Base-by-base conservation (phyloP, 768 basidiomycete species). In the Mycena vulgaris region DNA sequence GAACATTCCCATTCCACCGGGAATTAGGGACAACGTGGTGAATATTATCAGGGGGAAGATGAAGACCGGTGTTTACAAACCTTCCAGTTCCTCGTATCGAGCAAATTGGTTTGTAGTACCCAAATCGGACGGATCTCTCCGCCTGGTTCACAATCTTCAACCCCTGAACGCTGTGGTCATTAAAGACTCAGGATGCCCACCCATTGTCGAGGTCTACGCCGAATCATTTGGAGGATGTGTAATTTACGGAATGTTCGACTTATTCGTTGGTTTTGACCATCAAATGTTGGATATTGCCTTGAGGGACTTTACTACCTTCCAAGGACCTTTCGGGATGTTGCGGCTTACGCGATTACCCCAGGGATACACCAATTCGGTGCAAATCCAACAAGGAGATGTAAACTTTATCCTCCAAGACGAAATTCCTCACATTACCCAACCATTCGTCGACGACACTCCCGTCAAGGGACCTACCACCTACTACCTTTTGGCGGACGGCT, bases 1-100 rank as follows among this genome's bases (percentile, higher is more conserved):
- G 6, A 58, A 53, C 17, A 45, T 68, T 47, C 67, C 70, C 2
- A 71, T 68, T 3, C 66, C 61, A 17, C 66, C 70, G 2, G 76
- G 79, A 6, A 64, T 64, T 4, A 25, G 40, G 16, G 40, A 59
- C 28, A 17, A 59, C 27, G 57, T 59, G 9, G 28, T 60, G 8
- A 13, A 60, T n/a, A 45, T 60, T 5, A 60, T 60, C 7, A 6
- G 47, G 1, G 31, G 23, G 4, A 48, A 48, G 19, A 49, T 61
- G 11, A 27, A 11, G n/a, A n/a, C n/a, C n/a, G n/a, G n/a, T n/a
- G n/a, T n/a, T n/a, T n/a, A n/a, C n/a, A n/a, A n/a, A n/a, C n/a
- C n/a, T n/a, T n/a, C n/a, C n/a, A n/a, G n/a, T n/a, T n/a, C n/a
- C n/a, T n/a, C n/a, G n/a, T n/a, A n/a, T n/a, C n/a, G n/a, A n/a